phyloP scores from a whole-genome alignment of 1,139 yeast species.

The Yamadazyma aaseri region DNA sequence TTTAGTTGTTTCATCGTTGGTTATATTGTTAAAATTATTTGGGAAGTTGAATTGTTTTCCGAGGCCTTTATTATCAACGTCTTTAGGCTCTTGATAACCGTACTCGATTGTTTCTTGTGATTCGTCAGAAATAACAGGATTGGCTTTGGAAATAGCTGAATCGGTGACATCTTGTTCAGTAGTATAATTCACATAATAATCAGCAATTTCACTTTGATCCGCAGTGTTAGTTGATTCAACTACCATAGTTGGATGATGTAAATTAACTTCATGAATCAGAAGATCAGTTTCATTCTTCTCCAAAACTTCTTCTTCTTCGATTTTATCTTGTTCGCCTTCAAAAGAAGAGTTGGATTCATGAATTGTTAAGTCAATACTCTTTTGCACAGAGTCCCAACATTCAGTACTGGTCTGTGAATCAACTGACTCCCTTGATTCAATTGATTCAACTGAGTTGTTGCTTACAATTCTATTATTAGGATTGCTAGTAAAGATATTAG shows the following conservation, averaged over 20 bases:
- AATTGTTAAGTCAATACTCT: constrained; percentile 29
- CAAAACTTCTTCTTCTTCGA: neutral
- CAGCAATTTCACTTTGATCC: constrained; percentile 14
- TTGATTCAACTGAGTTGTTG: constrained; percentile 7
- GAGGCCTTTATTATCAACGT: constrained; percentile 31
- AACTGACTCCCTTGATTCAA: constrained; percentile 8
- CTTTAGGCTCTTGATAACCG: constrained; percentile 9
- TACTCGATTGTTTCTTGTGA: constrained; percentile 14
- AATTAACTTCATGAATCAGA: neutral
- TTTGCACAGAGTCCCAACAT: constrained; percentile 40
- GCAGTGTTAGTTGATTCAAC: neutral
- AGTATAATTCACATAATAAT: constrained; percentile 8
- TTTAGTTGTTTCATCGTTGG: constrained; percentile 28
- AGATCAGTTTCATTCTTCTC: constrained; percentile 1
- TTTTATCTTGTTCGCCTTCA: constrained; percentile 8
- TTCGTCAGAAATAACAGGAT: constrained; percentile 1
- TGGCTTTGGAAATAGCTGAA: neutral
- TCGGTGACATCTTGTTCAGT: constrained; percentile 3
- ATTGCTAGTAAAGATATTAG: constrained; percentile 7
- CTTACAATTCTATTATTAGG: constrained; percentile 5
- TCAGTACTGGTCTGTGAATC: constrained; percentile 11
- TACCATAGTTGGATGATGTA: neutral
- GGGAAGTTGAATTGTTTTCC: constrained; percentile 43
- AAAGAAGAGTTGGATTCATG: constrained; percentile 13
- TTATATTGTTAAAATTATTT: constrained; percentile 31